These are phyloP conservation scores for Kokia cookei DNA, from an alignment of 441 rosid species.

Conservation along the genomic window DNA sequence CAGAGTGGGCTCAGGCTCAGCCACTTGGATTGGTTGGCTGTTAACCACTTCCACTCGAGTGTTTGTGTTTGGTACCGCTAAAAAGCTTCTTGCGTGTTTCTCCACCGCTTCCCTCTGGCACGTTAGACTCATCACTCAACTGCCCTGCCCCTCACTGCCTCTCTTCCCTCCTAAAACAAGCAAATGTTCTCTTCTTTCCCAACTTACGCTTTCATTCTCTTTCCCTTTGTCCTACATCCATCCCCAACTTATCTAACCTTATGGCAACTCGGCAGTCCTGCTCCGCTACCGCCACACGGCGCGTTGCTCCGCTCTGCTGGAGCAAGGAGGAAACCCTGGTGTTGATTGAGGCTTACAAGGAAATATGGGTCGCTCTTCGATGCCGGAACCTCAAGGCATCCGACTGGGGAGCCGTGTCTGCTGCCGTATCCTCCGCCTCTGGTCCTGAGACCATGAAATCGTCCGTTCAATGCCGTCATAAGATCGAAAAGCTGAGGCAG, in stretches of 20 bases:
- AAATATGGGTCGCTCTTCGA: conserved; percentile 52
- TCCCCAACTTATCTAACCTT: conserved; percentile 14
- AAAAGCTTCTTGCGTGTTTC: not conserved
- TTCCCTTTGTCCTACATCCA: conserved; percentile 12
- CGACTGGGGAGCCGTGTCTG: conserved; percentile 58
- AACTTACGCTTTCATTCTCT: not conserved
- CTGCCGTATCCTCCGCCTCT: conserved; percentile 32
- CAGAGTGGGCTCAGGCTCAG: not conserved
- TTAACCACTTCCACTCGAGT: not conserved
- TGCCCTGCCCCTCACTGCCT: not conserved
- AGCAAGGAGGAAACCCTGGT: conserved; percentile 52
- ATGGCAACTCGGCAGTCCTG: conserved; percentile 21
- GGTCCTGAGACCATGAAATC: conserved; percentile 37
- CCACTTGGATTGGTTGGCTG: not conserved
- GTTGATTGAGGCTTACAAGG: conserved; percentile 50
- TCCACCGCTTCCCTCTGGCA: conserved; percentile 19
- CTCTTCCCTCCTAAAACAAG: not conserved
- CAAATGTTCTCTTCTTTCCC: not conserved
- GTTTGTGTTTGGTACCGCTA: conserved; percentile 10
- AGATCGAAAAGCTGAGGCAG: conserved; percentile 70
- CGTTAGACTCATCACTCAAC: conserved; percentile 9
- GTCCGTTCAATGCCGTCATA: conserved; percentile 58
- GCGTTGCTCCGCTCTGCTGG: conserved; percentile 66
- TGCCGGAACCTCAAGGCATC: conserved; percentile 55
- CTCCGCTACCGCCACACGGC: conserved; percentile 25